phyloP scores from a whole-genome alignment of 2,329 filamentous ascomycete species.

The Gliomastix tumulicola region DNA sequence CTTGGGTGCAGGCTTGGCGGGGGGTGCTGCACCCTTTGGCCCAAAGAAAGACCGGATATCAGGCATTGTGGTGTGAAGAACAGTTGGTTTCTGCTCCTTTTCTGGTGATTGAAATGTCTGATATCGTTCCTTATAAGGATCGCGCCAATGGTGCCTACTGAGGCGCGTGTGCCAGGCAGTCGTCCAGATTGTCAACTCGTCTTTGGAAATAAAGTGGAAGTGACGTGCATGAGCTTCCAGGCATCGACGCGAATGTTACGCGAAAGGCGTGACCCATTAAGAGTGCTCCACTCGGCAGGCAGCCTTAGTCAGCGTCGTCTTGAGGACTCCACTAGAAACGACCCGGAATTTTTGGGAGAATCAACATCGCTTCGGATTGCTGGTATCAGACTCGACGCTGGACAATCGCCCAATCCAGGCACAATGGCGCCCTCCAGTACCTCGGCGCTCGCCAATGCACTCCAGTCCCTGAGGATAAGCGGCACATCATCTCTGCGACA shows the following conservation, averaged over 20 bases:
- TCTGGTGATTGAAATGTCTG: no score
- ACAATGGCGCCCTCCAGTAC: constrained; percentile 39
- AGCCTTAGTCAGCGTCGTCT: no score
- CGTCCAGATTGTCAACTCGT: no score
- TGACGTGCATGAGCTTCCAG: constrained; percentile 23
- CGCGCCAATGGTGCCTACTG: not conserved
- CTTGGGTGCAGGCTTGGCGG: constrained; percentile 37
- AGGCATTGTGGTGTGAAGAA: constrained; percentile 67
- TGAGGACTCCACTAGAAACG: no score
- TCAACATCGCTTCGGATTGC: no score
- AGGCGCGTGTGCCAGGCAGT: constrained; percentile 3
- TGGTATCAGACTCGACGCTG: not conserved
- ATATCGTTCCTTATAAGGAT: no score
- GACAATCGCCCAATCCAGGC: constrained; percentile 9
- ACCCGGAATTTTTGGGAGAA: no score
- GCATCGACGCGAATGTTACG: constrained; percentile 36
- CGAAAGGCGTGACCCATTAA: constrained; percentile 33
- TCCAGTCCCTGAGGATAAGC: constrained; percentile 41
- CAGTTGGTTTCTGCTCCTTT: no score
- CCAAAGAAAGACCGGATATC: constrained; percentile 93
- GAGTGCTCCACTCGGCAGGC: no score
- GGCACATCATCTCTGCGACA: constrained; percentile 29
- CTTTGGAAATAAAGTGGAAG: constrained; percentile 5
- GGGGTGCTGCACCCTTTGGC: constrained; percentile 57
- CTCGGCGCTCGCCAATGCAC: constrained; percentile 40